Base-by-base conservation (phyloP, 2,329 filamentous ascomycete genomes). In the Sporothrix phasma region DNA sequence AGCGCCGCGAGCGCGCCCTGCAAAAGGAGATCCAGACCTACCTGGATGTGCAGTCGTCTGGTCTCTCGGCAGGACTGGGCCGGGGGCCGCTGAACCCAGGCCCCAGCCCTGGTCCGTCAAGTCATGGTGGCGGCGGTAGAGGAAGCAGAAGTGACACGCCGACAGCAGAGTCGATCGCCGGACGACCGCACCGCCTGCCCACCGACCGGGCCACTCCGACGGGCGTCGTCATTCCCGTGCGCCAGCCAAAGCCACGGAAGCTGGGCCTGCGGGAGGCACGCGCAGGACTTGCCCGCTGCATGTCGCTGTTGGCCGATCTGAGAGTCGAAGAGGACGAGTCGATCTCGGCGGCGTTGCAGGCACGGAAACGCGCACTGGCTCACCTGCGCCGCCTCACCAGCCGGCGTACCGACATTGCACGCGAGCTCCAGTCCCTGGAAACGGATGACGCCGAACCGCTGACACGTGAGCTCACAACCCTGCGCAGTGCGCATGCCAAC, bases 281-380 rank as follows among this genome's bases (percentile, higher is more conserved):
- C n/a, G 79, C 80, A 31, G 87, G 85, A 0, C 80, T 93, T 7
- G 79, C 83, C 17, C 80, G 79, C 59, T 81, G 83, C 58, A 88
- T 92, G 72, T 76, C 80, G 3, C 83, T 85, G 62, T 76, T 92
- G 5, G 84, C 83, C 0, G 80, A 81, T 8, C 75, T 92, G 29
- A 90, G 90, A 71, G 77, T 78, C 3, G 87, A 91, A 64, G 88
- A 92, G 74, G 78, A 85, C n/a, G 77, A 79, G 0, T 77, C 85
- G 26, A 75, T 91, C 0, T 79, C 81, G 3, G 75, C 78, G 1
- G 83, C 87, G 2, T 72, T 89, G 41, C 75, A 77, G 3, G 77
- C 82, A 63, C 79, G 87, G 15, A 81, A 84, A 65, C 75, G 78
- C 3, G 84, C 84, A 0, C 75, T 91, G 0, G 75, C 79, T 1